Evolutionary conservation across 495 filamentous ascomycete genomes (phyloP).

Genomic region (Aspergillus wentii): DNA sequence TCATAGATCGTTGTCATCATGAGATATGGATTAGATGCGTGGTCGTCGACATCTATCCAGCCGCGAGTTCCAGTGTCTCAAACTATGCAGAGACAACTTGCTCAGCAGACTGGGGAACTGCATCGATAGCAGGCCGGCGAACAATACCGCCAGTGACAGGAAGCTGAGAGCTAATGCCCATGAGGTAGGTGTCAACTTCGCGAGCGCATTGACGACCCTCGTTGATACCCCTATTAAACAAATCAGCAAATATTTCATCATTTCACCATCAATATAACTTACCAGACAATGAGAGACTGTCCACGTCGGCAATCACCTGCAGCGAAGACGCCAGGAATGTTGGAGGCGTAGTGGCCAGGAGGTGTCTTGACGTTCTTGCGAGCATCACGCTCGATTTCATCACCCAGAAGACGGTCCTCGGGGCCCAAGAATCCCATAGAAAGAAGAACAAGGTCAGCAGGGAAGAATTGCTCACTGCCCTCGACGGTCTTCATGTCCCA

Average conservation of each 20-base stretch:
- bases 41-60: conserved; percentile 12
- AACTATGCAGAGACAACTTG: conserved; percentile 25
- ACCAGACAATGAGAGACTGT: conserved; percentile 97
- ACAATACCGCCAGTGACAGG: conserved; percentile 95
- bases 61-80: not conserved
- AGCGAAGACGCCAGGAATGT: conserved; percentile 84
- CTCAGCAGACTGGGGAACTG: conserved; percentile 29
- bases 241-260: conserved; percentile 11
- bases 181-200: conserved; percentile 89
- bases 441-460: conserved; percentile 90
- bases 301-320: conserved; percentile 96
- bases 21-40: conserved; percentile 8
- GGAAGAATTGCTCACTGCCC: conserved; percentile 94
- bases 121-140: conserved; percentile 62
- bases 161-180: conserved; percentile 66
- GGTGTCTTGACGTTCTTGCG: conserved; percentile 98
- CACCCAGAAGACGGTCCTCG: conserved; percentile 83
- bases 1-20: conserved; percentile 18
- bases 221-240: conserved; percentile 81
- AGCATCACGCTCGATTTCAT: conserved; percentile 83
- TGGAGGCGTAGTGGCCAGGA: conserved; percentile 84
- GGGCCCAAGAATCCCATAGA: conserved; percentile 99
- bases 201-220: conserved; percentile 92
- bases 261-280: conserved; percentile 31
- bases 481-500: conserved; percentile 99